Evolutionary conservation across 2,329 filamentous ascomycete species (phyloP).

Genomic region (Huntiella moniliformis): DNA sequence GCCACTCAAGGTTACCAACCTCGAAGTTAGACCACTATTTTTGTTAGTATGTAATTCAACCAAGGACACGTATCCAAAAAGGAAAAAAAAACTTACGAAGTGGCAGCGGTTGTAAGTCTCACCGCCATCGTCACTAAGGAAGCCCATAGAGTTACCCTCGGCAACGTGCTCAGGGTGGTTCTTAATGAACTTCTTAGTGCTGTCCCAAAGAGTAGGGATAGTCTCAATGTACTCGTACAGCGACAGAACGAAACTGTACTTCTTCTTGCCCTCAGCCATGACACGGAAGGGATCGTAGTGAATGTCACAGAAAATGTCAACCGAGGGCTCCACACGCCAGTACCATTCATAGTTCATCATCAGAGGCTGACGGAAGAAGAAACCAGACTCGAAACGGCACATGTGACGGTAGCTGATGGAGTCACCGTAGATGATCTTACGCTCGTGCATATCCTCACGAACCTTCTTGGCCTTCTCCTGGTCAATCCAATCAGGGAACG

Average conservation of each 20-base stretch:
- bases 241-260: conserved; percentile 93
- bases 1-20: conserved; percentile 83
- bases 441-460: conserved; percentile 80
- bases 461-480: conserved; percentile 81
- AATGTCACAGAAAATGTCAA: conserved; percentile 92
- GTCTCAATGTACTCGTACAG: conserved; percentile 94
- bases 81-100: conserved; percentile 48
- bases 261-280: conserved; percentile 93
- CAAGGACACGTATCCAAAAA: not conserved
- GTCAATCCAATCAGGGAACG: conserved; percentile 88
- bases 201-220: conserved; percentile 90
- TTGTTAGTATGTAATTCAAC: conserved; percentile 3
- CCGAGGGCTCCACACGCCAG: conserved; percentile 95
- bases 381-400: conserved; percentile 97
- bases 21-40: conserved; percentile 98
- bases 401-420: conserved; percentile 96
- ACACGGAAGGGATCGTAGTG: conserved; percentile 90
- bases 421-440: conserved; percentile 97
- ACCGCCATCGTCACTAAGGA: conserved; percentile 79
- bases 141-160: conserved; percentile 70
- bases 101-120: conserved; percentile 94
- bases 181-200: conserved; percentile 83
- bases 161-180: conserved; percentile 76
- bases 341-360: conserved; percentile 98
- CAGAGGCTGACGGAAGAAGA: conserved; percentile 90